Conservation (phyloP, 2,329 filamentous ascomycete species). For the Trichoderma asperellum region DNA sequence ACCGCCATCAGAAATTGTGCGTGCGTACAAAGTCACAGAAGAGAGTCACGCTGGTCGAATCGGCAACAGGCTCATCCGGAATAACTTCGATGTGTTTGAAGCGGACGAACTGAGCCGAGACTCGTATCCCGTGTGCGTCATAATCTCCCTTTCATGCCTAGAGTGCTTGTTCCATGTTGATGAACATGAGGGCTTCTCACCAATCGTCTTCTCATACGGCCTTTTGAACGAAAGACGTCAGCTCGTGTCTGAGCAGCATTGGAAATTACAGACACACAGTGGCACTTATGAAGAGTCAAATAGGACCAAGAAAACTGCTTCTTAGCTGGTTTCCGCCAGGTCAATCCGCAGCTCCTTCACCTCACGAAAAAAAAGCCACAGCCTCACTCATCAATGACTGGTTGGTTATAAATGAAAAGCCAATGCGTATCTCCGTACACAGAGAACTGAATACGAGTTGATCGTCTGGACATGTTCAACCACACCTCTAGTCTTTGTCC, state of each 20-base stretch:
- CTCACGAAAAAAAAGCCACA: background rate
- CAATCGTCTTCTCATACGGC: background rate
- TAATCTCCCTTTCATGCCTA: background rate
- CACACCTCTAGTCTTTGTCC: background rate
- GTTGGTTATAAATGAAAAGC: background rate
- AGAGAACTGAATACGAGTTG: slow-evolving; percentile 24
- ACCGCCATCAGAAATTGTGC: slow-evolving; percentile 11
- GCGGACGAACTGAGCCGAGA: slow-evolving; percentile 14
- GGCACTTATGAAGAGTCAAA: background rate
- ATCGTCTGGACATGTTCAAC: slow-evolving; percentile 19
- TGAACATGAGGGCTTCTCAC: background rate
- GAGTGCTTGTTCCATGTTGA: background rate
- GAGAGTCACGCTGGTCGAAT: background rate
- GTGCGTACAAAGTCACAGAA: slow-evolving; percentile 7
- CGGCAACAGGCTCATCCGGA: slow-evolving; percentile 5
- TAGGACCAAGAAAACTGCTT: background rate
- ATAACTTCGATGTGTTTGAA: background rate
- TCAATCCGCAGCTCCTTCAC: background rate
- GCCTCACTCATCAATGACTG: background rate
- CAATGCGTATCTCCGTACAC: slow-evolving; percentile 10
- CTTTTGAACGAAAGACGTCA: background rate
- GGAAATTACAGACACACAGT: background rate
- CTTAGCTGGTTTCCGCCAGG: background rate
- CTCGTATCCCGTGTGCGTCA: background rate
- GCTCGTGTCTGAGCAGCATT: background rate